Evolutionary conservation across 2,329 filamentous ascomycete species (phyloP), one percentile per base, ranked within the genome.

Genomic region (Talaromyces sp.): DNA sequence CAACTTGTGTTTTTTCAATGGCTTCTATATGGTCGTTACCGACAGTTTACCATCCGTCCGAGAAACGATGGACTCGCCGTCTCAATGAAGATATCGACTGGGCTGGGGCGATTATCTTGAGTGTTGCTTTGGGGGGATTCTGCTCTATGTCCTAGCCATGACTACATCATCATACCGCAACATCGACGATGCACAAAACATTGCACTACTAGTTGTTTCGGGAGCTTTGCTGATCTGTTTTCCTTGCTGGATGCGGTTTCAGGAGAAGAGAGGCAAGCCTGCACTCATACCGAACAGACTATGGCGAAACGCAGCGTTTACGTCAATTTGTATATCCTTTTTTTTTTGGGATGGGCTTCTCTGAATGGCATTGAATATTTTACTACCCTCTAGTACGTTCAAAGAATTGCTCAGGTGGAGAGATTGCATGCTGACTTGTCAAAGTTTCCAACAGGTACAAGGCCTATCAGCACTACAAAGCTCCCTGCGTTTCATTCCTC

Each of bases 371-470:
- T 40, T 40, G 38, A 43, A n/a, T 43, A 43, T 43, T 43, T 43
- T n/a, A 43, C 38, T 43, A 43, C 38, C 38, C 38, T 43, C 1
- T 43, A 43, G 38, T 43, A 43, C n/a, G 38, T 17, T 43, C 17
- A 40, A 34, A 34, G 4, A 4, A 7, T 8, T 40, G 38, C 2
- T 6, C 8, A 17, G 5, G 3, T 40, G 38, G 5, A 6, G 38
- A 40, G 38, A 40, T 17, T 17, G 5, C 2, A 4, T 40, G 5
- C 38, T 40, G 38, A 40, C 38, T 34, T 10, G 38, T 17, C 8
- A 40, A 13, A 40, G 38, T 45, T 83, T 84, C 70, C 83, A 85
- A 73, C 72, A 83, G 47, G 72, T 85, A 0, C 83, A 85, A 67
- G 66, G 76, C 10, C 71, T 79, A 2, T 77, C 79, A 3, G 76